Percentiles rank a stretch among this genome's conserved stretches.
These are phyloP conservation scores for Skeletonema costatum DNA, from an alignment of 108 stramenopile species.

Conservation along the genomic window DNA sequence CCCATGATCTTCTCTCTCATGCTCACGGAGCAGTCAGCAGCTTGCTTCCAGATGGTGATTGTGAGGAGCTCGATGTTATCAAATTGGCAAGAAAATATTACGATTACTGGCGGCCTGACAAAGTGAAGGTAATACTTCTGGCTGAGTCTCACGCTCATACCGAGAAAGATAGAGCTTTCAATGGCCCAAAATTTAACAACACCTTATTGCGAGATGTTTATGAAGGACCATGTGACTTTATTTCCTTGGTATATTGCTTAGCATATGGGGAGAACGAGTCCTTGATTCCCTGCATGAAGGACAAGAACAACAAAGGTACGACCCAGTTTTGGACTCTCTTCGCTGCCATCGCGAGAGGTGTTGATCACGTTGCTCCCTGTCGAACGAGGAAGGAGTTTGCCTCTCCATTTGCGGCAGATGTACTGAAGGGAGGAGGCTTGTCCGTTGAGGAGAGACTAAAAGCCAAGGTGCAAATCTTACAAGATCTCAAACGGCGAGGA, in stretches of 20 bases:
- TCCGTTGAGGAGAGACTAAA: slow-evolving; percentile 31
- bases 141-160: slow-evolving; percentile 53
- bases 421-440: slow-evolving; percentile 35
- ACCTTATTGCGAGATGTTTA: slow-evolving; percentile 16
- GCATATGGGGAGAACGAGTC: slow-evolving; percentile 45
- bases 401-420: slow-evolving; percentile 35
- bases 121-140: slow-evolving; percentile 44
- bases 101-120: slow-evolving; percentile 38
- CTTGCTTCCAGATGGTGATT: slow-evolving; percentile 45
- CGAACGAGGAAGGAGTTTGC: not conserved
- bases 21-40: slow-evolving; percentile 28
- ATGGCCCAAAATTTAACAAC: slow-evolving; percentile 19
- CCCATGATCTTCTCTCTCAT: slow-evolving; percentile 16
- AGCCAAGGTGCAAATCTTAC: slow-evolving; percentile 40
- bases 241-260: slow-evolving; percentile 46
- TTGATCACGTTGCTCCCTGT: slow-evolving; percentile 19
- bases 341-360: slow-evolving; percentile 43
- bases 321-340: slow-evolving; percentile 55
- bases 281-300: slow-evolving; percentile 10
- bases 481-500: slow-evolving; percentile 35
- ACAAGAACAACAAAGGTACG: slow-evolving; percentile 42
- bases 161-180: slow-evolving; percentile 10
- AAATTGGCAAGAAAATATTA: slow-evolving; percentile 40
- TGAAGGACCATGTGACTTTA: slow-evolving; percentile 35
- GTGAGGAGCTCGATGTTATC: slow-evolving; percentile 37